phyloP scores from a whole-genome alignment of 768 basidiomycete species.

The Multifurca ochricompacta region DNA sequence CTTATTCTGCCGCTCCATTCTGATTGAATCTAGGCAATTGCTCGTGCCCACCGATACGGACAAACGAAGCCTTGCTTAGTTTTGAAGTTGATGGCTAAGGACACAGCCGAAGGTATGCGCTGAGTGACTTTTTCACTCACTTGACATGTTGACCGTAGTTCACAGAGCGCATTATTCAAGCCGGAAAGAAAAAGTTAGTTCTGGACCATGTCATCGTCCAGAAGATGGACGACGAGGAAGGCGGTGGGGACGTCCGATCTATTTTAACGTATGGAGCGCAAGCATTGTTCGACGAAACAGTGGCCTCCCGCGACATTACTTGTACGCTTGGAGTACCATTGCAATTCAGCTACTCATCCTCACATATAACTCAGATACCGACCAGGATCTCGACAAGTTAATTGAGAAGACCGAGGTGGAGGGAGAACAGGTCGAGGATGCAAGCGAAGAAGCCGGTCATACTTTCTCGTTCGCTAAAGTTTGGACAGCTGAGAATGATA shows the following conservation, averaged over 20 bases:
- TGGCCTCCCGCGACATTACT: conserved; percentile 52
- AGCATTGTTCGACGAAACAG: conserved; percentile 68
- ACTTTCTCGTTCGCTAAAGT: conserved; percentile 87
- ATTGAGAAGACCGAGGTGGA: conserved; percentile 81
- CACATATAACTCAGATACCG: conserved; percentile 45
- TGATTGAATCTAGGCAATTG: conserved; percentile 61
- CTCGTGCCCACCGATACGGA: conserved; percentile 89
- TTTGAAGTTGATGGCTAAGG: conserved; percentile 94
- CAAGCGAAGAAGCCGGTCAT: conserved; percentile 42
- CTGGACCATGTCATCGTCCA: conserved; percentile 94
- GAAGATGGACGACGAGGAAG: conserved; percentile 84
- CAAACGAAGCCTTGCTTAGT: conserved; percentile 92
- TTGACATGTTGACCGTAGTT: background rate
- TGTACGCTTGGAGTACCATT: conserved; percentile 35
- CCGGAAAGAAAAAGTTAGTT: conserved; percentile 92
- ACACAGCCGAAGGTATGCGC: conserved; percentile 74
- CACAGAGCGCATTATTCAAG: conserved; percentile 82
- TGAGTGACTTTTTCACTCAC: background rate
- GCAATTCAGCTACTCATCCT: background rate
- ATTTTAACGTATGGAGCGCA: conserved; percentile 87
- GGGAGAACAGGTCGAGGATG: conserved; percentile 41
- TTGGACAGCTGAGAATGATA: conserved; percentile 76
- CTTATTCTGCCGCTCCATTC: background rate
- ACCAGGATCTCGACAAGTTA: conserved; percentile 75
- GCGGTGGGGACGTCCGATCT: conserved; percentile 68